Conservation (phyloP, 1,284 basidiomycete species). For the Bjerkandera adusta region DNA sequence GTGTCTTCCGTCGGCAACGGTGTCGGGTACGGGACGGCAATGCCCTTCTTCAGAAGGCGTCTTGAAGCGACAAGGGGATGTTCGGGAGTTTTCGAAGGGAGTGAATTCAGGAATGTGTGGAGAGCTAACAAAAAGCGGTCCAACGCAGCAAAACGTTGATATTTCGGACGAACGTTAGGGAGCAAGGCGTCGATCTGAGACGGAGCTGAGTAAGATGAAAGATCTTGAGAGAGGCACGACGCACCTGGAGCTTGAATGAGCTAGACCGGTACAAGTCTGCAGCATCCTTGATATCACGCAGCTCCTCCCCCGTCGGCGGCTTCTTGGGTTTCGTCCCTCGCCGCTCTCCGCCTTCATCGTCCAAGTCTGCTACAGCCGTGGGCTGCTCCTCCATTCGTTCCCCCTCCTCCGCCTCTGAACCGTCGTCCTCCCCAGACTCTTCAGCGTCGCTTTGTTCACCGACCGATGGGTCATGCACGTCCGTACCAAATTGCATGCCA, state of each 20-base stretch:
- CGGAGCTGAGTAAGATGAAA: not conserved
- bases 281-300: conserved; percentile 75
- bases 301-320: conserved; percentile 69
- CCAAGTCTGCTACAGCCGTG: not conserved
- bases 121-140: conserved; percentile 65
- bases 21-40: conserved; percentile 61
- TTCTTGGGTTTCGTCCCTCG: conserved; percentile 36
- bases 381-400: conserved; percentile 17
- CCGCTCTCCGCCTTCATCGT: conserved; percentile 7
- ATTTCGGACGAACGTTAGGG: conserved; percentile 74
- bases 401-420: conserved; percentile 30
- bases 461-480: conserved; percentile 22
- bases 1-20: conserved; percentile 68
- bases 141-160: conserved; percentile 49
- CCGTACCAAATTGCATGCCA: conserved; percentile 33
- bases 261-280: conserved; percentile 80
- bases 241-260: conserved; percentile 82
- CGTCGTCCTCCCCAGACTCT: conserved; percentile 27
- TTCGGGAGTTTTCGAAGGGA: conserved; percentile 56
- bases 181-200: conserved; percentile 76
- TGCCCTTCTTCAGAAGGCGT: conserved; percentile 46
- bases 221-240: conserved; percentile 13
- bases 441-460: conserved; percentile 14
- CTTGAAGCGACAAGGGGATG: conserved; percentile 66
- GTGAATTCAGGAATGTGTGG: conserved; percentile 54